Conservation (phyloP, 2,329 filamentous ascomycete species). For the Claviceps digitariae region DNA sequence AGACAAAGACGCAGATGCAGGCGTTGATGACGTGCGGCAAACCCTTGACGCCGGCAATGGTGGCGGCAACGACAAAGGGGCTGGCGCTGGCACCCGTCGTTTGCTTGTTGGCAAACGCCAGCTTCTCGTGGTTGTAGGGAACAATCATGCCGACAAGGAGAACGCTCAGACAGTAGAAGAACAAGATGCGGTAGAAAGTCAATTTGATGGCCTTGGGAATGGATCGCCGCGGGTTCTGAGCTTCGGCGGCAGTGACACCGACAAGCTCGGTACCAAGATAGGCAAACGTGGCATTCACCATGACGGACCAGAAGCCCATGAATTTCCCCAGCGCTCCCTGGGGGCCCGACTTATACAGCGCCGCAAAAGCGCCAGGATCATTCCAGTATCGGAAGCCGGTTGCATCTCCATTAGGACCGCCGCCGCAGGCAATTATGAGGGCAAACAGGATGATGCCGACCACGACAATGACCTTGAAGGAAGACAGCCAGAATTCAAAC, state of each 20-base stretch:
- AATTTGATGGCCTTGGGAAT: slow-evolving; percentile 67
- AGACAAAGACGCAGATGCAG: slow-evolving; percentile 62
- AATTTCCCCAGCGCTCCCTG: slow-evolving; percentile 32
- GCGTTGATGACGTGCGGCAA: slow-evolving; percentile 59
- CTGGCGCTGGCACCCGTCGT: slow-evolving; percentile 32
- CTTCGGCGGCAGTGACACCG: slow-evolving; percentile 66
- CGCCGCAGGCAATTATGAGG: slow-evolving; percentile 49
- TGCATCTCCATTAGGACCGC: slow-evolving; percentile 47
- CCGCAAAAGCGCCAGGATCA: slow-evolving; percentile 35
- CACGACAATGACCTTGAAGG: slow-evolving; percentile 56
- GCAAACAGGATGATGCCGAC: slow-evolving; percentile 52
- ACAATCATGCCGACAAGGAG: slow-evolving; percentile 66
- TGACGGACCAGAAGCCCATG: slow-evolving; percentile 53
- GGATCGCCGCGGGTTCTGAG: slow-evolving; percentile 64
- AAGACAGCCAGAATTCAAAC: slow-evolving; percentile 47
- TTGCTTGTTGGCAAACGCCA: slow-evolving; percentile 41
- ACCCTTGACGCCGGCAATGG: slow-evolving; percentile 44
- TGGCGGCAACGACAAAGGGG: slow-evolving; percentile 64
- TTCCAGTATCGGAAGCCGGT: slow-evolving; percentile 56
- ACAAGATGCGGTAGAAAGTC: slow-evolving; percentile 68
- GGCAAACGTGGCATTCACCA: slow-evolving; percentile 67
- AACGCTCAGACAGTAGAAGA: slow-evolving; percentile 67
- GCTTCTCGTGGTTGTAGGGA: slow-evolving; percentile 50
- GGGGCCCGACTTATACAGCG: slow-evolving; percentile 12
- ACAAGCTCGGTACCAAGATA: slow-evolving; percentile 67